Base-by-base conservation (phyloP, 2,329 filamentous ascomycete species). In the Stenocarpella maydis region DNA sequence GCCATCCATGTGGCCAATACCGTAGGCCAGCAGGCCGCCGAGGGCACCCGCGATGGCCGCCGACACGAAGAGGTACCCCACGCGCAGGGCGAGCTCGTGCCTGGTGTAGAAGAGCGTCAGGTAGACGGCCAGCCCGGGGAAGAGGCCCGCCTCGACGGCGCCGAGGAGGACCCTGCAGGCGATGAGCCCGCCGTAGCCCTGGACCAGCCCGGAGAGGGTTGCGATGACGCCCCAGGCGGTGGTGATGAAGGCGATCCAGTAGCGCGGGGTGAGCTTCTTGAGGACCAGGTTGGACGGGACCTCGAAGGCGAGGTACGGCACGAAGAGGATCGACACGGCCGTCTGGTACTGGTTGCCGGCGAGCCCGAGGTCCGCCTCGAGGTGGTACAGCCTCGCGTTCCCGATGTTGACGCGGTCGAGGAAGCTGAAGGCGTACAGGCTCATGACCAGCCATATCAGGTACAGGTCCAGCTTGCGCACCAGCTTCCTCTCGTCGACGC, bases 51-150 rank as follows among this genome's bases (percentile, higher is more conserved):
- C 91, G 4, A 93, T 82, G 1, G 92, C 91, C 1, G 91, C 87
- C 52, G 85, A 88, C 63, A 91, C 89, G 75, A 94, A 93, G 0
- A 94, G 84, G 73, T 92, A 93, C 1, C 90, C 91, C 3, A 93
- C 89, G 2, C 92, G 88, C 50, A 93, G 80, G 5, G 91, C 91
- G 1, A 94, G 85, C 78, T 94, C 92, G 34, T 86, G 84, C 75
- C 91, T 91, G 55, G 88, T 91, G 80, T 94, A 94, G 82, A 93
- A 94, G 73, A 93, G 86, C 0, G 91, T 93, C 21, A 94, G 83
- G 73, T 93, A 93, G 21, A 91, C 80, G 6, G 87, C 89, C 72
- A 92, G 80, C 0, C 91, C 91, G 0, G 91, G 91, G 72, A 93
- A 92, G 0, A 93, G 80, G 0, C 91, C 91, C 0, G 88, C 90